These are phyloP conservation scores for Lichtheimia corymbifera DNA, from an alignment of 371 early-diverging fungal species.

Conservation along the genomic window DNA sequence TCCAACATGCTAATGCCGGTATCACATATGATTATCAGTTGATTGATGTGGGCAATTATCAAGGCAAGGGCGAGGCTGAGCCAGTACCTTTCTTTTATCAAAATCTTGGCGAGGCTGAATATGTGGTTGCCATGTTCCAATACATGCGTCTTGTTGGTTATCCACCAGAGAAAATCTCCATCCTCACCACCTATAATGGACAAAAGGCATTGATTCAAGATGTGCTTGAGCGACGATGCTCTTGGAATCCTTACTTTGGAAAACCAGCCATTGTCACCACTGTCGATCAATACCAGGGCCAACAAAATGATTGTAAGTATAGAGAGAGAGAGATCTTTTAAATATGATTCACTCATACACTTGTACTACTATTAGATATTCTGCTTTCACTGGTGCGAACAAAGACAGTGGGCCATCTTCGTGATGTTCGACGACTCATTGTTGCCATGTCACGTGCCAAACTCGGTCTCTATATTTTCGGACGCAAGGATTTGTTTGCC, in stretches of 20 bases:
- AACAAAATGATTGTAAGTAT: slow-evolving; percentile 85
- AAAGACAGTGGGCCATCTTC: slow-evolving; percentile 83
- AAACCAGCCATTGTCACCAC: slow-evolving; percentile 77
- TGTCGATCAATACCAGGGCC: slow-evolving; percentile 95
- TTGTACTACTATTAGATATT: slow-evolving; percentile 53
- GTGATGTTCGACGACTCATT: slow-evolving; percentile 86
- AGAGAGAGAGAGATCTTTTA: background rate
- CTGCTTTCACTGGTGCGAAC: slow-evolving; percentile 94
- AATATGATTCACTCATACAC: too few species aligned
- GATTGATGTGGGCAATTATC: slow-evolving; percentile 77
- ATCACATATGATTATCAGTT: slow-evolving; percentile 83
- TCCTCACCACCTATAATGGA: slow-evolving; percentile 95
- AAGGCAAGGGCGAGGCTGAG: slow-evolving; percentile 81
- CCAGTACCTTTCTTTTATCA: slow-evolving; percentile 81
- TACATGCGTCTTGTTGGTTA: slow-evolving; percentile 96
- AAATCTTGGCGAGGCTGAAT: slow-evolving; percentile 98
- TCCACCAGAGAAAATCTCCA: slow-evolving; percentile 82
- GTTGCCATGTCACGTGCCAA: slow-evolving; percentile 93
- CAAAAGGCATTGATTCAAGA: slow-evolving; percentile 91
- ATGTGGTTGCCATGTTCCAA: slow-evolving; percentile 89
- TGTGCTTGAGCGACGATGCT: slow-evolving; percentile 82
- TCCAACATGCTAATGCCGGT: slow-evolving; percentile 77
- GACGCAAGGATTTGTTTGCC: slow-evolving; percentile 71
- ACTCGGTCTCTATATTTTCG: slow-evolving; percentile 92
- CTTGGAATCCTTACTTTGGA: slow-evolving; percentile 80